These are phyloP conservation scores for California macrophylla DNA, from an alignment of 441 rosid genomes.

Conservation along the genomic window DNA sequence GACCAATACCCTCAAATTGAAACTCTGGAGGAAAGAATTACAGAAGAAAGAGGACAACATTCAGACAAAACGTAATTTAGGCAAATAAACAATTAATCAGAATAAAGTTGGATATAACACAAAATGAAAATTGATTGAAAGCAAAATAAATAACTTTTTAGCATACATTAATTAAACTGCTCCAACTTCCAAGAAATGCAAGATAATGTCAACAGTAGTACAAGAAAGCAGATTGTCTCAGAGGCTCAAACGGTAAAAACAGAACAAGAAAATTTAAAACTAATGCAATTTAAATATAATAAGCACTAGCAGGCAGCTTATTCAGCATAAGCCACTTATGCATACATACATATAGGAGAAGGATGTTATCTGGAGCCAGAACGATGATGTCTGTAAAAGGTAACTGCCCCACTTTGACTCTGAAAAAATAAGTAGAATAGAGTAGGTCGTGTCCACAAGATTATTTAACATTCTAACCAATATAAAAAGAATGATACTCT, in stretches of 20 bases:
- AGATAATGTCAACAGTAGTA: not conserved
- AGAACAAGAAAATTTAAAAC: not conserved
- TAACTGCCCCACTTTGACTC: slow-evolving; percentile 61
- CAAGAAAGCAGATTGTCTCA: not conserved
- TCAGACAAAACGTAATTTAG: not conserved
- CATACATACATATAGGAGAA: slow-evolving; percentile 67
- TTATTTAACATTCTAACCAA: slow-evolving; percentile 14
- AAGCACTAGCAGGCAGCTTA: not conserved
- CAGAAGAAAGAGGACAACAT: not conserved
- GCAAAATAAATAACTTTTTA: not conserved
- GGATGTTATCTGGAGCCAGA: slow-evolving; percentile 70
- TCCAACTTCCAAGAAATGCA: not conserved
- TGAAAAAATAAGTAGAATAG: slow-evolving; percentile 27
- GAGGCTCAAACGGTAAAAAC: not conserved
- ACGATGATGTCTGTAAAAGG: slow-evolving; percentile 67
- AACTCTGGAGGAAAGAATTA: not conserved
- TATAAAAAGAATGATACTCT: slow-evolving; percentile 16
- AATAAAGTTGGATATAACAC: not conserved
- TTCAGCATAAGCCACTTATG: slow-evolving; percentile 12
- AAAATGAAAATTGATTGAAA: not conserved
- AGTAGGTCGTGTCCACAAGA: slow-evolving; percentile 8
- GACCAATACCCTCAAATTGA: not conserved
- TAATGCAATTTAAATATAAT: not conserved
- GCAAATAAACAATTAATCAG: not conserved
- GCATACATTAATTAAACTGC: not conserved